These are phyloP conservation scores for Magnolia officinalis DNA, from an alignment of 164 flowering plant genomes.

Conservation along the genomic window DNA sequence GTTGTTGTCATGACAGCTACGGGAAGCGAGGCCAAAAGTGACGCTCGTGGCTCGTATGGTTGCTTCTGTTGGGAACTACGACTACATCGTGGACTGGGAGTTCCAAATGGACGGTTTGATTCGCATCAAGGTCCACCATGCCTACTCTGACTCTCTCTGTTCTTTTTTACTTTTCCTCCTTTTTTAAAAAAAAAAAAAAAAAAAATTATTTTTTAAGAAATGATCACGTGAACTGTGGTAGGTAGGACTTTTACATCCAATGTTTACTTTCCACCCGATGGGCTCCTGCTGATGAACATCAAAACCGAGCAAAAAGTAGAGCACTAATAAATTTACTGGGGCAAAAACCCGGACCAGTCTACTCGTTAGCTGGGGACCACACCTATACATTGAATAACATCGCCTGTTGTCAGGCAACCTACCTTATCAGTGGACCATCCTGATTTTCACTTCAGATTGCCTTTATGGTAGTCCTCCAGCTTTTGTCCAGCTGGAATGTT, in stretches of 20 bases:
- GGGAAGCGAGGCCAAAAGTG: slow-evolving; percentile 66
- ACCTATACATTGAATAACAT: no score
- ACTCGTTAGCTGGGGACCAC: no score
- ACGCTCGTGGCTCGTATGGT: slow-evolving; percentile 92
- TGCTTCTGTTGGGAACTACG: slow-evolving; percentile 91
- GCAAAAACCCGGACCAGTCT: no score
- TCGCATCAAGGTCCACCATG: slow-evolving; percentile 51
- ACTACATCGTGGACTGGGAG: slow-evolving; percentile 94
- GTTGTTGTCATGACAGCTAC: slow-evolving; percentile 21
- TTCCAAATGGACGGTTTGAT: slow-evolving; percentile 91
- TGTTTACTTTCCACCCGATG: background rate
- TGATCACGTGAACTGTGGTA: background rate
- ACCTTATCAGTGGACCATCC: no score
- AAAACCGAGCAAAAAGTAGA: no score
- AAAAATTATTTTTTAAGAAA: no score
- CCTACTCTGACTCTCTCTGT: background rate
- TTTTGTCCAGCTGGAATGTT: no score
- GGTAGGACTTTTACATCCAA: background rate
- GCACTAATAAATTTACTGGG: no score
- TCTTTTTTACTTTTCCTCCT: background rate
- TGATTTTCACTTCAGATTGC: no score
- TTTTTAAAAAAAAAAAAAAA: background rate
- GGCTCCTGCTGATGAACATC: no score
- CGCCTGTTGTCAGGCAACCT: no score
- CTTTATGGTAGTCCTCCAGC: no score